phyloP scores from a whole-genome alignment of 202 grass and related monocot species.

The Eragrostis tef region DNA sequence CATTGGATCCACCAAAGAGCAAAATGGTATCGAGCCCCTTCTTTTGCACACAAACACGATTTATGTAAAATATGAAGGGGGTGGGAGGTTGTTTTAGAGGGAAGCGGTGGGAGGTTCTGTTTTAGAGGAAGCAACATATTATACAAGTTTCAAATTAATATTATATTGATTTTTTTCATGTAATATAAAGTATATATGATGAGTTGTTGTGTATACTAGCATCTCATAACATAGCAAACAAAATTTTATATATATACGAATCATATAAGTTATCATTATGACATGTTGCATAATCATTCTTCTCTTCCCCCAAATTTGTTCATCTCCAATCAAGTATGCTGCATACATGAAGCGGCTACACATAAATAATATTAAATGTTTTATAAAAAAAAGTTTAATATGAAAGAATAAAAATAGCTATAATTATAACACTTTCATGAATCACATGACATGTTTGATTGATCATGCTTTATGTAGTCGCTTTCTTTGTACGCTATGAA shows the following conservation, averaged over 20 bases:
- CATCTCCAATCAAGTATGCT: neutral
- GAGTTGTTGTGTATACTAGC: too few relatives aligned
- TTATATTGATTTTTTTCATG: too few relatives aligned
- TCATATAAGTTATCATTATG: neutral
- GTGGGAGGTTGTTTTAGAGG: too few relatives aligned
- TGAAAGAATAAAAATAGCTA: neutral
- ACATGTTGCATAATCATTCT: neutral
- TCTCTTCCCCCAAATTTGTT: too few relatives aligned
- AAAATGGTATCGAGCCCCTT: neutral
- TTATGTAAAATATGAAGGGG: neutral
- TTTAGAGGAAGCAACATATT: neutral
- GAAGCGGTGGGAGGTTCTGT: too few relatives aligned
- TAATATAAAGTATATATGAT: too few relatives aligned
- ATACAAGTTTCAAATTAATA: too few relatives aligned
- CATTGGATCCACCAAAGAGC: conserved; percentile 8
- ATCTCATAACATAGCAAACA: too few relatives aligned
- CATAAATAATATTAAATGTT: too few relatives aligned
- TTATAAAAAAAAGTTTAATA: too few relatives aligned
- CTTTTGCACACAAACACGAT: neutral
- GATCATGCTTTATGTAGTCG: neutral
- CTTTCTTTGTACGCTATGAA: neutral
- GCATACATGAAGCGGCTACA: neutral
- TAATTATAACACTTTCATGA: neutral
- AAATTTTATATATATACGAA: too few relatives aligned
- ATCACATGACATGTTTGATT: neutral